Base-by-base conservation (phyloP, 2,329 filamentous ascomycete species). In the Leptographium lundbergii region DNA sequence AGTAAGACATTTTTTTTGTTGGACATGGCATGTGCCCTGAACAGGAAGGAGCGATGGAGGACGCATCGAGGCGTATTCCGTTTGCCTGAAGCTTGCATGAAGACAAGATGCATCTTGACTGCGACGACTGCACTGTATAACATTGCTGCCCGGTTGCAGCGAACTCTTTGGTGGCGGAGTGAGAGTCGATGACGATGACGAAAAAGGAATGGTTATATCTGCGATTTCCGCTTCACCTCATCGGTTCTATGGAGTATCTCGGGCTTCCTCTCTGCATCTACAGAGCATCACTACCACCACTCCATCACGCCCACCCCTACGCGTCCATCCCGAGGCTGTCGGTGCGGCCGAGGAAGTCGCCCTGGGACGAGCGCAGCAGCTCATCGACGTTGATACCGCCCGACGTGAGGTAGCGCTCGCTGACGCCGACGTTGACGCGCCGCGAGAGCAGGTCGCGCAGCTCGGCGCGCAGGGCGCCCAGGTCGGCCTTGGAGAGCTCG, bases 341-440 rank as follows among this genome's bases (percentile, higher is more conserved):
- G 10, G 77, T 73, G 58, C 65, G 70, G 9, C 87, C 87, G 62
- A 89, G 67, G 66, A 89, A 89, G 24, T 84, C 81, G 1, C 85
- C 81, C 62, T 83, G 82, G 42, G 80, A 79, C n/a, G 82, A 82
- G 59, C 74, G 77, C 59, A 86, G 66, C 67, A 96, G 70, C 65
- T 89, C 79, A 57, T 86, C 86, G 6, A 96, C 77, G 73, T 96
- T 88, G n/a, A 96, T 82, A n/a, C 81, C 77, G 0, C 90, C 89
- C n/a, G 83, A 81, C 0, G 90, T 89, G 61, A 96, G 76, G 71
- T 96, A 97, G 67, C 80, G 81, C 73, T 91, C 89, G 67, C 89
- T 95, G 29, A 96, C 89, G 7, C 92, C 91, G 19, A 90, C 79
- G 67, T 96, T 96, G 59, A 96, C 81, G 61, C 89, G 81, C 70